phyloP scores from a whole-genome alignment of 2,329 filamentous ascomycete genomes.

The Cytospora paraplurivora region DNA sequence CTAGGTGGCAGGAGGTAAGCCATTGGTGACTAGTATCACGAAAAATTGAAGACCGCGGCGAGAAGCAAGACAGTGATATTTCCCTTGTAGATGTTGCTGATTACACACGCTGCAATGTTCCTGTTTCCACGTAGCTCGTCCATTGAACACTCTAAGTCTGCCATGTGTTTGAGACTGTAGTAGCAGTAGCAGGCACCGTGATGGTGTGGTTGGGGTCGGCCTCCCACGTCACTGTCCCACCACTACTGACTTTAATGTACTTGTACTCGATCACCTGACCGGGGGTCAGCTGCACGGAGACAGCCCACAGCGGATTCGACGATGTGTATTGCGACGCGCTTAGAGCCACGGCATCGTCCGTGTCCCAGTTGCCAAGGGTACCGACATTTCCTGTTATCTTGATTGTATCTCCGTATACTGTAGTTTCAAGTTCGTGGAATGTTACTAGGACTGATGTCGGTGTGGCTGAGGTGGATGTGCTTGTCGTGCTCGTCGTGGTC shows the following conservation, averaged over 20 bases:
- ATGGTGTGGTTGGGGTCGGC: slow-evolving; percentile 55
- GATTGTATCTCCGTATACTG: slow-evolving; percentile 63
- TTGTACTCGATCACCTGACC: slow-evolving; percentile 67
- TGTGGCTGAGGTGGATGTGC: slow-evolving; percentile 41
- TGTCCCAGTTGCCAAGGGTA: slow-evolving; percentile 65
- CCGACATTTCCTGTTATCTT: slow-evolving; percentile 63
- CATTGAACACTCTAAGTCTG: slow-evolving; percentile 30
- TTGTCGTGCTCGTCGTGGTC: slow-evolving; percentile 31
- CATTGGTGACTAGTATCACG: background rate
- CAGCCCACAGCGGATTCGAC: slow-evolving; percentile 63
- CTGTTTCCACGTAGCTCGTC: background rate
- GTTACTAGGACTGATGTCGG: slow-evolving; percentile 58
- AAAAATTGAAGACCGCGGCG: background rate
- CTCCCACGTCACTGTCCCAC: slow-evolving; percentile 65
- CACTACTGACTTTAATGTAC: slow-evolving; percentile 61
- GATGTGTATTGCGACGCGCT: slow-evolving; percentile 61
- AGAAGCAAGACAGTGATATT: background rate
- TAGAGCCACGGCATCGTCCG: slow-evolving; percentile 55
- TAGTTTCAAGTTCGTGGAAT: slow-evolving; percentile 62
- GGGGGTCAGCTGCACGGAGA: slow-evolving; percentile 54
- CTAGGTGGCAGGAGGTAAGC: background rate
- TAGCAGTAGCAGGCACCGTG: slow-evolving; percentile 38
- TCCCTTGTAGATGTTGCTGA: background rate
- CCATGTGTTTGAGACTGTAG: slow-evolving; percentile 39
- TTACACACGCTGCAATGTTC: background rate